Percentiles rank a stretch among this genome's conserved stretches.
Evolutionary conservation across 306 rosid genomes (phyloP).

Genomic region (Fragaria nilgerrensis): DNA sequence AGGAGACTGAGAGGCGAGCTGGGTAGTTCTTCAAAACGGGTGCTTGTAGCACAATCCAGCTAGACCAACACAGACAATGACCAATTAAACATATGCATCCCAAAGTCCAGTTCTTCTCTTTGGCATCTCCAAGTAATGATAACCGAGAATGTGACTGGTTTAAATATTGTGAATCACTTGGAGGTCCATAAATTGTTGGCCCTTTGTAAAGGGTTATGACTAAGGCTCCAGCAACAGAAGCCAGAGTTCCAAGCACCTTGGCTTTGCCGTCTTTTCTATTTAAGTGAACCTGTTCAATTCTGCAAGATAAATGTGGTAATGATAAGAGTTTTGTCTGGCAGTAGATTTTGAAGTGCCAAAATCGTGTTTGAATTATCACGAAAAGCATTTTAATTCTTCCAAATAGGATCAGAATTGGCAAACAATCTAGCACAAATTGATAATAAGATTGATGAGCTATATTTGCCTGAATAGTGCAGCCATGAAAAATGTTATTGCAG

Average conservation of each 20-base stretch:
- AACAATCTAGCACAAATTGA: background rate
- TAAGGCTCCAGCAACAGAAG: constrained; percentile 2
- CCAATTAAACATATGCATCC: background rate
- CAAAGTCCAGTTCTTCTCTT: background rate
- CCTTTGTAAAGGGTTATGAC: background rate
- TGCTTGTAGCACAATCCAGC: background rate
- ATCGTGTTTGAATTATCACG: background rate
- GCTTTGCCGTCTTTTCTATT: constrained; percentile 6
- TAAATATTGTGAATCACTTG: background rate
- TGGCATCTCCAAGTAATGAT: background rate
- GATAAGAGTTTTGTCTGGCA: background rate
- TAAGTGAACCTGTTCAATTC: background rate
- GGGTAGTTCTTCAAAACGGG: background rate
- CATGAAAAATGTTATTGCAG: background rate
- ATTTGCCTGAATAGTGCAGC: background rate
- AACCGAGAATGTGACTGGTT: background rate
- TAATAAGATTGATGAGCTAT: background rate
- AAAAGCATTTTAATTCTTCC: background rate
- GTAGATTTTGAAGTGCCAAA: background rate
- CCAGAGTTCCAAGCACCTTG: constrained; percentile 1
- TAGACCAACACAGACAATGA: constrained; percentile 4
- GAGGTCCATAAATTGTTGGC: background rate
- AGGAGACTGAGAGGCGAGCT: background rate
- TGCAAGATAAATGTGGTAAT: background rate
- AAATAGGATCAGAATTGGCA: too few relatives aligned